phyloP scores from a whole-genome alignment of 1,284 basidiomycete genomes.

The Pseudozyma thailandica region DNA sequence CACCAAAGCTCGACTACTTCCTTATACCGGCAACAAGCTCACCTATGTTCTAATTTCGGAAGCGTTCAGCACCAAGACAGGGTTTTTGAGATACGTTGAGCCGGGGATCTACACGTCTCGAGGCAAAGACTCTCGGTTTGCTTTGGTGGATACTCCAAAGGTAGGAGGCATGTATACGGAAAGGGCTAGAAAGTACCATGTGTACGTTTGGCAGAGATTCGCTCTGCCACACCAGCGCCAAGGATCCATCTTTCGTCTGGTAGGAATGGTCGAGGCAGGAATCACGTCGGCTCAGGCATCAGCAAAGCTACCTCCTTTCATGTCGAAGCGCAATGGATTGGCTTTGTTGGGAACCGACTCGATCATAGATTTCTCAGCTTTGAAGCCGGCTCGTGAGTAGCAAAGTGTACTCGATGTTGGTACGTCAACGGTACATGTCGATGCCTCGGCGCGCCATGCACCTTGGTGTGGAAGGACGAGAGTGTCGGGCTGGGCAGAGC shows the following conservation, averaged over 20 bases:
- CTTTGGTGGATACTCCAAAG: not conserved
- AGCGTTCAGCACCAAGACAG: not conserved
- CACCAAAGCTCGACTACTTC: not conserved
- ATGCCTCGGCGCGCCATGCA: too few relatives aligned
- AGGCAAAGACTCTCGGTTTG: not conserved
- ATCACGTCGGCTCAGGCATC: not conserved
- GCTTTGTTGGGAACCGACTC: not conserved
- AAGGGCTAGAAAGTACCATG: not conserved
- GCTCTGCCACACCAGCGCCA: not conserved
- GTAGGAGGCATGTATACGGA: not conserved
- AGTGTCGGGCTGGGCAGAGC: too few relatives aligned
- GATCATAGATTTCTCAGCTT: not conserved
- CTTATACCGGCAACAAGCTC: not conserved
- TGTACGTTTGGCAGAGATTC: not conserved
- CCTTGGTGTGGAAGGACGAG: too few relatives aligned
- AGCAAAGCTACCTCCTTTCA: not conserved
- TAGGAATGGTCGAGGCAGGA: not conserved
- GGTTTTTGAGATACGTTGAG: not conserved
- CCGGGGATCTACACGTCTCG: not conserved
- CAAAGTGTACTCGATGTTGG: too few relatives aligned
- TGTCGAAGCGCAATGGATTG: not conserved
- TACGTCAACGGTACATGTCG: too few relatives aligned
- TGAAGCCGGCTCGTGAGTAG: too few relatives aligned
- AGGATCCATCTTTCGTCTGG: not conserved
- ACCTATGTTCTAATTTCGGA: not conserved